These are phyloP conservation scores for Aspergillus homomorphus DNA, from an alignment of 495 filamentous ascomycete genomes.

Conservation along the genomic window DNA sequence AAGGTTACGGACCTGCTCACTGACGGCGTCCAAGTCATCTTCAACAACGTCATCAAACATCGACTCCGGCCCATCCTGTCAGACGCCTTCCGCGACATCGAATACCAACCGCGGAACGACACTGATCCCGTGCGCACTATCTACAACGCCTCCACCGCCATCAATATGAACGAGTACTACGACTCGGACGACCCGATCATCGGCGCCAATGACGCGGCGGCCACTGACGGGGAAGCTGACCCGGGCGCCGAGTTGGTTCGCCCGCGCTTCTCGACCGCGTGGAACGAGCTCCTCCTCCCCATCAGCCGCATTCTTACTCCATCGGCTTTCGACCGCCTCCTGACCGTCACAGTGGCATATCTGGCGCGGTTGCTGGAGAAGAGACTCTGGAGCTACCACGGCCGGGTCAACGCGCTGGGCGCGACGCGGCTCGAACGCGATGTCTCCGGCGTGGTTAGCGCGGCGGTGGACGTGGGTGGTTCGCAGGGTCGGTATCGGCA, in stretches of 20 bases:
- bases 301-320: slow-evolving; percentile 81
- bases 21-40: slow-evolving; percentile 79
- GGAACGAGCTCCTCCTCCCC: slow-evolving; percentile 80
- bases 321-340: slow-evolving; percentile 64
- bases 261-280: slow-evolving; percentile 71
- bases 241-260: slow-evolving; percentile 54
- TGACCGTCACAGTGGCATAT: slow-evolving; percentile 68
- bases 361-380: slow-evolving; percentile 81
- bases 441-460: slow-evolving; percentile 71
- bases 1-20: slow-evolving; percentile 78
- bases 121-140: slow-evolving; percentile 32
- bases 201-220: neutral
- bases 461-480: slow-evolving; percentile 65
- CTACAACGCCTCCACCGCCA: neutral
- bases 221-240: slow-evolving; percentile 17
- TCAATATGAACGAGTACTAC: neutral
- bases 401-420: slow-evolving; percentile 76
- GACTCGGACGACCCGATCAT: slow-evolving; percentile 1
- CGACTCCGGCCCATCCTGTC: slow-evolving; percentile 80
- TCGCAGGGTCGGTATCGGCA: slow-evolving; percentile 60
- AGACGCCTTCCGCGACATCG: slow-evolving; percentile 87
- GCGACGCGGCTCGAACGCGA: slow-evolving; percentile 87
- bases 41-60: slow-evolving; percentile 82
- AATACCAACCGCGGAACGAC: slow-evolving; percentile 61
- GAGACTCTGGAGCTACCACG: slow-evolving; percentile 79